Evolutionary conservation across 345 rosid species (phyloP).

Genomic region (Linum lewisii): DNA sequence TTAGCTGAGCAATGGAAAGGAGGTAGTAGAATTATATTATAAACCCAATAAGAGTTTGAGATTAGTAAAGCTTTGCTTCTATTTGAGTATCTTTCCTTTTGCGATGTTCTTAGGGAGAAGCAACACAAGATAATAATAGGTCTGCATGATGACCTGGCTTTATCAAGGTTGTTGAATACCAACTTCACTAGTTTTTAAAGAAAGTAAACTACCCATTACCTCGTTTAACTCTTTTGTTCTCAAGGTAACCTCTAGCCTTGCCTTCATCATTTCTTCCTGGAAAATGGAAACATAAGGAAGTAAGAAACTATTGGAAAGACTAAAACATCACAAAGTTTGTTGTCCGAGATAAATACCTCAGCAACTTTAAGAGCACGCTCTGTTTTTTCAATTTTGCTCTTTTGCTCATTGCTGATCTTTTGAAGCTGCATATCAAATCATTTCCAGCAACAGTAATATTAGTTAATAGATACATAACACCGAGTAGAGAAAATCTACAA

Average conservation of each 20-base stretch:
- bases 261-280: constrained; percentile 20
- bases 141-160: too few species aligned
- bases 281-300: not conserved
- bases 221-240: constrained; percentile 5
- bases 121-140: too few species aligned
- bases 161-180: not conserved
- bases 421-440: constrained; percentile 12
- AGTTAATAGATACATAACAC: not conserved
- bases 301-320: not conserved
- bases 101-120: too few species aligned
- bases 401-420: constrained; percentile 18
- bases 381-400: constrained; percentile 12
- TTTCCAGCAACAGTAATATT: not conserved
- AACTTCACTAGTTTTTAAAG: not conserved
- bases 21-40: too few species aligned
- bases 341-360: constrained; percentile 11
- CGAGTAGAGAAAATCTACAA: not conserved
- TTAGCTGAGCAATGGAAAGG: too few species aligned
- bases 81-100: too few species aligned
- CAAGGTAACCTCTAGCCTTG: constrained; percentile 12
- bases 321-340: not conserved
- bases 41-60: too few species aligned
- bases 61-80: too few species aligned
- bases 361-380: constrained; percentile 17
- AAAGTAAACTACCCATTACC: constrained; percentile 6